Percentiles rank a stretch among this genome's conserved stretches.
These are phyloP conservation scores for Cyclotella atomus DNA, from an alignment of 108 stramenopile species.

Conservation along the genomic window DNA sequence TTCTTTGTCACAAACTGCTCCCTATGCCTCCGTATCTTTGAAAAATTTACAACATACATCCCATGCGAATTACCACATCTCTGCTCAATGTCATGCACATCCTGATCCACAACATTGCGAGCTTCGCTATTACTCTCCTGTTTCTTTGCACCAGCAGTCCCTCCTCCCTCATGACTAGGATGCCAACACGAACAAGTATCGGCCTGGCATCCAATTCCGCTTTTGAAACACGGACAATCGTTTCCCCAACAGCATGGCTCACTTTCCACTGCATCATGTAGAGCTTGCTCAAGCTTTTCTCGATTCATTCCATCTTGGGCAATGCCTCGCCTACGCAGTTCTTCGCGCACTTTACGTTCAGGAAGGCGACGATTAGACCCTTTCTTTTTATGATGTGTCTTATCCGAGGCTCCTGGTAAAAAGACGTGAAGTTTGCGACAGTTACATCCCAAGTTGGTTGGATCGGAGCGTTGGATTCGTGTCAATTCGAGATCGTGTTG, in stretches of 20 bases:
- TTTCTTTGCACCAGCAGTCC: constrained; percentile 3
- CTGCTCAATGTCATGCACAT: constrained; percentile 55
- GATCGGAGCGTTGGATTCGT: constrained; percentile 62
- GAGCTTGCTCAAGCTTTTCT: constrained; percentile 65
- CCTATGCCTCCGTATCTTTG: constrained; percentile 59
- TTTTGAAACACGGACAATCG: constrained; percentile 75
- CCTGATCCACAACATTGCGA: constrained; percentile 21
- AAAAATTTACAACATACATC: constrained; percentile 71
- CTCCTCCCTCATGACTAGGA: constrained; percentile 63
- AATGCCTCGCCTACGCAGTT: constrained; percentile 74
- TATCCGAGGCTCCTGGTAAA: constrained; percentile 56
- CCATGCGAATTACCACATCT: constrained; percentile 80
- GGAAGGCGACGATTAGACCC: constrained; percentile 68
- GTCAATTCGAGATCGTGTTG: constrained; percentile 82
- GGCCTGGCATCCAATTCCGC: constrained; percentile 84
- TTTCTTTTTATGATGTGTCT: constrained; percentile 64
- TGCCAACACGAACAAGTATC: constrained; percentile 88
- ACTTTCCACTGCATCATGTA: constrained; percentile 69
- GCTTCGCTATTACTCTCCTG: constrained; percentile 15
- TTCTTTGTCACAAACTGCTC: constrained; percentile 25
- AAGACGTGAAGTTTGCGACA: constrained; percentile 83
- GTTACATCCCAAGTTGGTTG: constrained; percentile 69
- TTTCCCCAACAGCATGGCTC: constrained; percentile 75
- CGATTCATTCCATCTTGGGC: constrained; percentile 54
- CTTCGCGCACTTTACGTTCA: constrained; percentile 68